A percentile compares a stretch with the other conserved stretches of the same genome.
Conservation (phyloP, 225 moss, liverwort and hornwort species). For the Antitrichia curtipendula region DNA sequence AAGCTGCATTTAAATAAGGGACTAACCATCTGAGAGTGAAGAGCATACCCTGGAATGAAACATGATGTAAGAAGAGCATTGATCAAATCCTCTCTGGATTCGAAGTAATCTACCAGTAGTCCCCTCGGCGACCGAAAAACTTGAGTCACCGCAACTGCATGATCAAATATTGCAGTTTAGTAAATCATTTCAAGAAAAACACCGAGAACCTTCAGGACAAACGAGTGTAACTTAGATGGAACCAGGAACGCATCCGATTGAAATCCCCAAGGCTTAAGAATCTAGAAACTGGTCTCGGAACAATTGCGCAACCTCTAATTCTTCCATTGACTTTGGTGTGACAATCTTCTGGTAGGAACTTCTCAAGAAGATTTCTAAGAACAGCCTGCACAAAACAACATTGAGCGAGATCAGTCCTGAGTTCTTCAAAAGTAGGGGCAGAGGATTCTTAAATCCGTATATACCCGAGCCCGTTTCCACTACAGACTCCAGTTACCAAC, state of each 20-base stretch:
- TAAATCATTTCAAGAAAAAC: neutral
- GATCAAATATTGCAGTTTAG: neutral
- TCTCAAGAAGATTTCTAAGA: slow-evolving; percentile 67
- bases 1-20: neutral
- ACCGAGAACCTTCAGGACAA: neutral
- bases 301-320: slow-evolving; percentile 47
- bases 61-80: slow-evolving; percentile 94
- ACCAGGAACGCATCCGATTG: neutral
- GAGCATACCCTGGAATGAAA: slow-evolving; percentile 75
- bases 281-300: neutral
- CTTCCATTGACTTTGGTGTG: slow-evolving; percentile 72
- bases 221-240: neutral
- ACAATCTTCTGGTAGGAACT: slow-evolving; percentile 64
- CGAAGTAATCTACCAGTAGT: slow-evolving; percentile 70
- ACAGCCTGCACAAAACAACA: slow-evolving; percentile 46
- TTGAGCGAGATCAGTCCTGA: neutral
- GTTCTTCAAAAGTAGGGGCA: neutral
- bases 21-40: neutral
- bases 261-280: neutral
- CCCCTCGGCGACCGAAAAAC: slow-evolving; percentile 79
- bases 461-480: neutral
- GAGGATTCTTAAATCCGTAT: neutral
- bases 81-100: slow-evolving; percentile 87
- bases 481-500: neutral
- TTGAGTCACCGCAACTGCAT: slow-evolving; percentile 89